Base-by-base conservation (phyloP, 441 rosid species). In the Gossypium davidsonii region DNA sequence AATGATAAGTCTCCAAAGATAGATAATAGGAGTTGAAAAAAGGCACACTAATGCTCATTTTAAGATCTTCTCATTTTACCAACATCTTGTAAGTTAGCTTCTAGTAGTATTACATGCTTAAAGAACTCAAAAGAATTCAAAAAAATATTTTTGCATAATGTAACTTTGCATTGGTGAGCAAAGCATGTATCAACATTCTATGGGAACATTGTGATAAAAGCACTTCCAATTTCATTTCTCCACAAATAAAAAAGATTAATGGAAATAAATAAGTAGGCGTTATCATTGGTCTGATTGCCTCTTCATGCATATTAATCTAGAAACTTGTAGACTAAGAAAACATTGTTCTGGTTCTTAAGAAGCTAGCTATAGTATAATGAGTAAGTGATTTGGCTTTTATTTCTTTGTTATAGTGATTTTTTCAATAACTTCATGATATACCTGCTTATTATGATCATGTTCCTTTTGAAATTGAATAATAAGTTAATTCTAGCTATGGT, bases 1-100 rank as follows among this genome's bases (percentile, higher is more conserved):
- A 80, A 83, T 48, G 28, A 44, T 49, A 59, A 9, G 62, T 42
- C 39, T 20, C 60, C 69, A 12, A 18, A 53, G 71, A 21, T 11
- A 0, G 58, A 53, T 61, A 0, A 39, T 10, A 17, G 44, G 70
- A 34, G 63, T 25, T 52, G 31, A 72, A 61, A 73, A 52, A 46
- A 4, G 53, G 17, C 26, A 56, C 14, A 4, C 14, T 10, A 18
- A 10, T 34, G 11, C 31, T 64, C 15, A 39, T 59, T 34, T 66
- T 31, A 23, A 15, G 15, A 23, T 1, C 18, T 48, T 48, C 48
- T n/a, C 37, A 21, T 65, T 23, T 21, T 44, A 21, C 20, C 31
- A 20, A 44, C 4, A 20, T 6, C 28, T 28, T 28, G 65, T 31
- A 31, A 28, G 44, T 2, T 31, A 15, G 44, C 6, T 4, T 61